Evolutionary conservation across 1,284 basidiomycete genomes (phyloP), one percentile per base, ranked within the genome.

Genomic region (Puccinia hordei): DNA sequence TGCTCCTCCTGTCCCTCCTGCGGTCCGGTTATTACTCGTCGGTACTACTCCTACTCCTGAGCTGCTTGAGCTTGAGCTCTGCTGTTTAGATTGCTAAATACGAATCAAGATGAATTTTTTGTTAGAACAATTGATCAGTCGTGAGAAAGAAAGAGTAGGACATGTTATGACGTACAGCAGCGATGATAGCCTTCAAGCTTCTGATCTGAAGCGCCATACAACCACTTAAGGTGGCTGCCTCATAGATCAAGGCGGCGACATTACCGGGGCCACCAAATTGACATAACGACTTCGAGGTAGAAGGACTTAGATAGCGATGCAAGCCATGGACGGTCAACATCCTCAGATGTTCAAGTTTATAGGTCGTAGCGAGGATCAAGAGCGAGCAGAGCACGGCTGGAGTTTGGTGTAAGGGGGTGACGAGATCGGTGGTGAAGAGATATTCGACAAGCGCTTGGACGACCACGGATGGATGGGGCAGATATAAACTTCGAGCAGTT

Each of bases 381-480:
- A 98, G 88, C 82, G 94, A 92, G 83, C 92, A 92, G 55, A 98
- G 88, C 13, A 98, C 92, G 0, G 93, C 91, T 2, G 94, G 93
- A 4, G 93, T 91, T 83, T 93, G 92, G 85, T 98, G 95, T 59
- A 98, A 88, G 0, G 93, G 92, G 0, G 95, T 98, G 76, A 93
- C 88, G 55, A 98, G 89, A 0, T 92, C 90, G 75, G 91, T 88
- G 0, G 94, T 91, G 87, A 98, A 98, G 82, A 98, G 90, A 87
- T 96, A 98, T 86, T 98, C 94, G 80, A 98, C 86, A 75, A 98
- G 87, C 3, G 95, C 96, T 75, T 94, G 87, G 1, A 93, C 92
- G 82, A 98, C 91, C 0, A 94, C 91, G 83, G 93, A 95, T 0
- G 94, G 91, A 85, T 98, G 95, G 0, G 94, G 92, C 24, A 98